Conservation (phyloP, 1,284 basidiomycete genomes). For the Omphalotus olearius region DNA sequence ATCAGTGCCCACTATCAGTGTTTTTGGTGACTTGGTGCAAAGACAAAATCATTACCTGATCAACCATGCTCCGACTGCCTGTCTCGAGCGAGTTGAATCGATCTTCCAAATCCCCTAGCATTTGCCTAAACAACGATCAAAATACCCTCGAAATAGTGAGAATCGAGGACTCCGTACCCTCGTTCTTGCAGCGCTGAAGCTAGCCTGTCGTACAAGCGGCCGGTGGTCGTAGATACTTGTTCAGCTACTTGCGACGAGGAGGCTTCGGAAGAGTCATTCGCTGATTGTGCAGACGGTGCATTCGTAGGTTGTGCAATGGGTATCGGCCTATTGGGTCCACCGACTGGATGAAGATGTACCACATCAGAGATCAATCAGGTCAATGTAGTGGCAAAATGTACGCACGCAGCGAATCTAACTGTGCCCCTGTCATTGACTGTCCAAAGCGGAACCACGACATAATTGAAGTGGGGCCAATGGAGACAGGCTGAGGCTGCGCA, state of each 20-base stretch:
- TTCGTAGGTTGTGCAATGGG: slow-evolving; percentile 20
- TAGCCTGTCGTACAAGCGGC: slow-evolving; percentile 43
- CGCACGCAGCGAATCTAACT: slow-evolving; percentile 57
- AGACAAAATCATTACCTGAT: slow-evolving; percentile 39
- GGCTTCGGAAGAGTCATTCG: slow-evolving; percentile 18
- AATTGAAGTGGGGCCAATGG: slow-evolving; percentile 50
- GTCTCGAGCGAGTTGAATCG: slow-evolving; percentile 57
- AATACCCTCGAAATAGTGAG: background rate
- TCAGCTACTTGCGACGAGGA: slow-evolving; percentile 26
- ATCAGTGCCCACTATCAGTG: slow-evolving; percentile 5
- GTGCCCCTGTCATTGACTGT: slow-evolving; percentile 48
- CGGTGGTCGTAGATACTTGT: slow-evolving; percentile 33
- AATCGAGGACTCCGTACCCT: slow-evolving; percentile 42
- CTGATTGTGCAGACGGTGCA: slow-evolving; percentile 5
- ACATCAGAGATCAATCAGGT: slow-evolving; percentile 2
- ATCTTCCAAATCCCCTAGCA: slow-evolving; percentile 56
- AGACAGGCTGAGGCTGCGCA: slow-evolving; percentile 55
- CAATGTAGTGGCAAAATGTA: slow-evolving; percentile 13
- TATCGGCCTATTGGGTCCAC: slow-evolving; percentile 56
- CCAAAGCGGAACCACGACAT: slow-evolving; percentile 50
- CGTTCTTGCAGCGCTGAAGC: slow-evolving; percentile 56
- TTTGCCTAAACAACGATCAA: slow-evolving; percentile 36
- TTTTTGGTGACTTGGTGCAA: background rate
- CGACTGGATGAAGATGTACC: slow-evolving; percentile 37
- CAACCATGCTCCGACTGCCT: slow-evolving; percentile 60